Evolutionary conservation across 257 asterid species (phyloP).

Genomic region (Rhazya stricta): DNA sequence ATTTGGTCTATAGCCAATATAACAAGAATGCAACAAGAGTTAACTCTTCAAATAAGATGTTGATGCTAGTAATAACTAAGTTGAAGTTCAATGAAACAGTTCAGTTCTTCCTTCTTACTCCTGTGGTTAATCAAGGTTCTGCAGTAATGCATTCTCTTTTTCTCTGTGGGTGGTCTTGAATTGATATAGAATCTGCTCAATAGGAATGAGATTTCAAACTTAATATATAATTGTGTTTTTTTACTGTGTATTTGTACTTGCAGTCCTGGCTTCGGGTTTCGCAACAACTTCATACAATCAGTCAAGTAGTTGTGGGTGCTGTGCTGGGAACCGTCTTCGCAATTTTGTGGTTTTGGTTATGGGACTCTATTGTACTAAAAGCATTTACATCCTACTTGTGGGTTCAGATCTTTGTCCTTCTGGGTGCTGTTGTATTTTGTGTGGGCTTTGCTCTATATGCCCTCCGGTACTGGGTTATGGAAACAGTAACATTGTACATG

Average conservation of each 20-base stretch:
- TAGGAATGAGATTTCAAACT: neutral
- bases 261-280: constrained; percentile 91
- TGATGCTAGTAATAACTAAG: too few relatives aligned
- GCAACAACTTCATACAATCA: constrained; percentile 56
- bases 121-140: neutral
- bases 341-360: constrained; percentile 57
- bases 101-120: neutral
- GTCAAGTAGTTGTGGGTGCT: constrained; percentile 74
- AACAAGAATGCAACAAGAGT: neutral
- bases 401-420: constrained; percentile 38
- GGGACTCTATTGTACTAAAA: constrained; percentile 45
- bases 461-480: constrained; percentile 32
- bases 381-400: constrained; percentile 35
- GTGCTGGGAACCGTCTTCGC: constrained; percentile 45
- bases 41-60: too few relatives aligned
- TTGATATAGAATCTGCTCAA: neutral
- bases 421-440: constrained; percentile 31
- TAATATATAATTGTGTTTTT: neutral
- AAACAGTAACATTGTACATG: constrained; percentile 21
- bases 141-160: neutral
- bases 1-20: neutral
- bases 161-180: neutral
- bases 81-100: too few relatives aligned
- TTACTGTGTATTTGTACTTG: constrained; percentile 10
- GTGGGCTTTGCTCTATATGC: constrained; percentile 30